phyloP scores from a whole-genome alignment of 192 early-diverging fungal genomes.

The Backusella mclennaniae region DNA sequence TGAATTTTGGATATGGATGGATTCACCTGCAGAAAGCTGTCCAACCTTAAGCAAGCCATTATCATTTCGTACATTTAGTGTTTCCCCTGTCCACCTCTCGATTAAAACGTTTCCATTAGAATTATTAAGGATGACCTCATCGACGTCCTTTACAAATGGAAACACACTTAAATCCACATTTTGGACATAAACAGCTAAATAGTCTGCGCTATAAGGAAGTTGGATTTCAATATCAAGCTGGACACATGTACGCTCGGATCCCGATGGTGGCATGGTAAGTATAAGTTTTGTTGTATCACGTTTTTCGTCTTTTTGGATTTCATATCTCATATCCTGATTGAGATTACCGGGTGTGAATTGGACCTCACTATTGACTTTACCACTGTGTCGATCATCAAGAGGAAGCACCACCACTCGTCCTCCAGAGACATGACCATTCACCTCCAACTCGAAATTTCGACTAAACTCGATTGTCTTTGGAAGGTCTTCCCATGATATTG shows the following conservation, averaged over 20 bases:
- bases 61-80: not conserved
- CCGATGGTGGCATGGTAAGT: not conserved
- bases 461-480: not conserved
- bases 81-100: not conserved
- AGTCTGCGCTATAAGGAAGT: not conserved
- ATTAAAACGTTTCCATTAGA: not conserved
- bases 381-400: not conserved
- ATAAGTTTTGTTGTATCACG: not conserved
- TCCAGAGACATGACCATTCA: not conserved
- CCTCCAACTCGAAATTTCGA: not conserved
- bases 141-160: not conserved
- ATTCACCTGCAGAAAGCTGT: not conserved
- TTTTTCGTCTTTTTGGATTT: not conserved
- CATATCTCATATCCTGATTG: not conserved
- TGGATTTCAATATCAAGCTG: constrained; percentile 5
- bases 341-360: constrained; percentile 1
- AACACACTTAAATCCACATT: not conserved
- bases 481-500: not conserved
- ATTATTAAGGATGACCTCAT: not conserved
- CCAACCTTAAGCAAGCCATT: not conserved
- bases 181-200: not conserved
- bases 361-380: not conserved
- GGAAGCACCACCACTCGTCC: not conserved
- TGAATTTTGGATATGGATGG: not conserved
- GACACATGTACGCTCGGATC: not conserved